Percentiles rank a stretch among this genome's conserved stretches.
These are phyloP conservation scores for Lipomyces mesembrius DNA, from an alignment of 805 yeast species.

Conservation along the genomic window DNA sequence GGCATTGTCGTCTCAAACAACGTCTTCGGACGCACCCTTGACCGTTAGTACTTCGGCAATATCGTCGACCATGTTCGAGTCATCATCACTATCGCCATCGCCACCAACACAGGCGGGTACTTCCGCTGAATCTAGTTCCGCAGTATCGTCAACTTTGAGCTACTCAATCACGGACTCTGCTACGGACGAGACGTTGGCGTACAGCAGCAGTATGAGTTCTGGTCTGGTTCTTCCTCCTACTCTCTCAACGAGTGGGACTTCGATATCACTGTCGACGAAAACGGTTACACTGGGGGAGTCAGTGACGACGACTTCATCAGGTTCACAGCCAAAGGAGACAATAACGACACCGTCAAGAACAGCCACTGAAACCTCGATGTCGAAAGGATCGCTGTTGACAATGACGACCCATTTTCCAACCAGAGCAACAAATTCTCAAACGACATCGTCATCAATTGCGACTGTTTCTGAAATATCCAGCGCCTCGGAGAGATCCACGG, in stretches of 20 bases:
- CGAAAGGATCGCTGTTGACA: too few relatives aligned
- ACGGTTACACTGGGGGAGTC: background rate
- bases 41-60: background rate
- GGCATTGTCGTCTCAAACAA: background rate
- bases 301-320: background rate
- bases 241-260: background rate
- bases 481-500: background rate
- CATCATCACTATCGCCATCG: conserved; percentile 1
- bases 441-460: background rate
- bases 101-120: background rate
- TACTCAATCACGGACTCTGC: background rate
- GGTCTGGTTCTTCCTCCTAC: background rate
- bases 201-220: background rate
- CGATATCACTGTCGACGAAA: background rate
- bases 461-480: background rate
- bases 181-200: background rate
- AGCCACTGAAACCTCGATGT: background rate
- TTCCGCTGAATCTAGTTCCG: background rate
- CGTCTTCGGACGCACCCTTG: background rate
- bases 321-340: background rate
- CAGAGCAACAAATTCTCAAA: too few relatives aligned
- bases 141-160: background rate
- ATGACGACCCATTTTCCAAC: too few relatives aligned
- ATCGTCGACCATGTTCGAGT: background rate
- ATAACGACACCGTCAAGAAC: background rate